Base-by-base conservation (phyloP, 768 basidiomycete genomes). In the Thelephora ganbajun region DNA sequence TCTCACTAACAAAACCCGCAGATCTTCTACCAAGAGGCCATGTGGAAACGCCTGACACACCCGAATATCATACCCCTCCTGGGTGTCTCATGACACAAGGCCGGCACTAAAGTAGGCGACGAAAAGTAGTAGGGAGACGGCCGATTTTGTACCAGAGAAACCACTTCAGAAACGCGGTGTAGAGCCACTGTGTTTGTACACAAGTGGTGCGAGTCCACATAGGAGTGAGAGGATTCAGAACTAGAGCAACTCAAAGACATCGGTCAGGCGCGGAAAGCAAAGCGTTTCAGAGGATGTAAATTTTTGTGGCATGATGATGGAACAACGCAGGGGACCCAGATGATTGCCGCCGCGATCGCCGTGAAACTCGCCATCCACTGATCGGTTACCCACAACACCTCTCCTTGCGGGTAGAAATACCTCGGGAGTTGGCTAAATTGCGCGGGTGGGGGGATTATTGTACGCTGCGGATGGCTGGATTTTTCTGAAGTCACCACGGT, bases 81-180 rank as follows among this genome's bases (percentile, higher is more conserved):
- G 19, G 14, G 19, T 19, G 14, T 37, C 5, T 37, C 36, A 20
- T n/a, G n/a, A n/a, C n/a, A n/a, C n/a, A n/a, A n/a, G n/a, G n/a
- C n/a, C n/a, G n/a, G n/a, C 59, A 55, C 37, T 57, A 44, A 26
- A n/a, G 36, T 46, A 34, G 18, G 7, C 45, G 57, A 55, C 46
- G 54, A 56, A 53, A 55, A 52, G 52, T n/a, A n/a, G n/a, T 44
- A 39, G 12, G 41, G 41, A 22, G 47, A 26, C 41, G 46, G 49
- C 46, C 50, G 35, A 19, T 65, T 35, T 65, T 53, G 63, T 63
- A 65, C 61, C 51, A 47, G 43, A 44, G 50, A 58, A 61, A 45
- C 57, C 59, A 59, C 61, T 64, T 65, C 63, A 65, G 63, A 63
- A 48, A 59, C 59, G 61, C 58, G 57, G 26, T 30, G 60, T 60